A percentile compares a stretch with the other conserved stretches of the same genome.
Evolutionary conservation across 495 filamentous ascomycete species (phyloP).

Genomic region (Aspergillus campestris): DNA sequence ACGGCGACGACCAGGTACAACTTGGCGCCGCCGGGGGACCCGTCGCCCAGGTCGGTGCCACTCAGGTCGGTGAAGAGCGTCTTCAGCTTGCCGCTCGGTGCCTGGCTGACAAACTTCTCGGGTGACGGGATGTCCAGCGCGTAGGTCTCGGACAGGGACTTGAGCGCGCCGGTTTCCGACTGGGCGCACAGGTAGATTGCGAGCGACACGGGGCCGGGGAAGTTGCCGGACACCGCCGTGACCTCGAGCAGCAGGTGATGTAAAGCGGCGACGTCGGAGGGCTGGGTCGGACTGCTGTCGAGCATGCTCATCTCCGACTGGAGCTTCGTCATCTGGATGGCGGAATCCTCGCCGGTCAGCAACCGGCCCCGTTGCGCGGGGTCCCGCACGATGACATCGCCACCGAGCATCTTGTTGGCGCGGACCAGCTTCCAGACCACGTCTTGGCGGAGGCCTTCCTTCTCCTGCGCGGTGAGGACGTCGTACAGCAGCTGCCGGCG

Average conservation of each 20-base stretch:
- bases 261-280: conserved; percentile 60
- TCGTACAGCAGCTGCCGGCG: conserved; percentile 86
- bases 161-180: conserved; percentile 47
- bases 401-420: conserved; percentile 86
- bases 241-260: conserved; percentile 84
- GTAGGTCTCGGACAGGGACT: conserved; percentile 74
- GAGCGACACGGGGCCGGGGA: conserved; percentile 63
- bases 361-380: conserved; percentile 74
- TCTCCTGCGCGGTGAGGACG: conserved; percentile 80
- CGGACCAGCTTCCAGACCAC: conserved; percentile 92
- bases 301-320: conserved; percentile 96
- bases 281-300: conserved; percentile 59
- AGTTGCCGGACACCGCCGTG: conserved; percentile 65
- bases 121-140: conserved; percentile 67
- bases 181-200: conserved; percentile 74
- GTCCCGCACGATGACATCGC: conserved; percentile 89
- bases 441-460: conserved; percentile 63
- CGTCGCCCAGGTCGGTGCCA: conserved; percentile 75
- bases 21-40: conserved; percentile 52
- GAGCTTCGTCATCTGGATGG: conserved; percentile 79
- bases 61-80: conserved; percentile 83
- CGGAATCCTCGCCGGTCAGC: conserved; percentile 85
- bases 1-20: conserved; percentile 82
- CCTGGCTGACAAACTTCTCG: conserved; percentile 52
- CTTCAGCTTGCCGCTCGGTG: conserved; percentile 57